Conservation (phyloP, 2,329 filamentous ascomycete species). For the Apiospora hydei region DNA sequence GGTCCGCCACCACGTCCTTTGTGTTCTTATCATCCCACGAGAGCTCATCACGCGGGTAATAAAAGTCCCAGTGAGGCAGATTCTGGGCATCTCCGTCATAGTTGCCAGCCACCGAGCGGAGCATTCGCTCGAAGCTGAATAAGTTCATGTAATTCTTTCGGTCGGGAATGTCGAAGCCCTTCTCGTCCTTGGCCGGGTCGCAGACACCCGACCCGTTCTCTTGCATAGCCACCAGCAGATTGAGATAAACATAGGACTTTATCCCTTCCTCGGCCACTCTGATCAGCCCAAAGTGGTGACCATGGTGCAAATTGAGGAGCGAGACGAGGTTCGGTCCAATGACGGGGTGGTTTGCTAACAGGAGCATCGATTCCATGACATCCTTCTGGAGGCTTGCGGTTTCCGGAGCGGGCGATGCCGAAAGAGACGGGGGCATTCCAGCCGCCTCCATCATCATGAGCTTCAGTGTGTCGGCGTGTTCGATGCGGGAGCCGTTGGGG, state of each 20-base stretch:
- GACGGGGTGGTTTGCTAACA: background rate
- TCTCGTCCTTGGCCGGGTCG: background rate
- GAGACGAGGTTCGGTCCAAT: background rate
- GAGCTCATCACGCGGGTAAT: background rate
- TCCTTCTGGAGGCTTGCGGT: background rate
- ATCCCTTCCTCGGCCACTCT: constrained; percentile 5
- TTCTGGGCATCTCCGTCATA: constrained; percentile 20
- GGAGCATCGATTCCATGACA: constrained; percentile 18
- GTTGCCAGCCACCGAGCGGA: background rate
- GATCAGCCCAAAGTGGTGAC: constrained; percentile 4
- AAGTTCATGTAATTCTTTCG: background rate
- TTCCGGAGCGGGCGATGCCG: background rate
- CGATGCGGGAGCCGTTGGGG: background rate
- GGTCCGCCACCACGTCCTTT: constrained; percentile 1
- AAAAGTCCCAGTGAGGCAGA: constrained; percentile 12
- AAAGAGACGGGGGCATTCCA: background rate
- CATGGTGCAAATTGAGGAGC: background rate
- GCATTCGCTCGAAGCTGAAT: background rate
- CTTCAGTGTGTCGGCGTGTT: constrained; percentile 1
- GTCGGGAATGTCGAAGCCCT: background rate
- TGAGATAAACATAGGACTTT: background rate
- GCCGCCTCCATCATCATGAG: constrained; percentile 22
- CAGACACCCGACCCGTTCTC: background rate
- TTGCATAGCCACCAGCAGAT: constrained; percentile 8
- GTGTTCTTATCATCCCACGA: background rate